Conservation (phyloP, 805 yeast species). For the Yarrowia sp. region DNA sequence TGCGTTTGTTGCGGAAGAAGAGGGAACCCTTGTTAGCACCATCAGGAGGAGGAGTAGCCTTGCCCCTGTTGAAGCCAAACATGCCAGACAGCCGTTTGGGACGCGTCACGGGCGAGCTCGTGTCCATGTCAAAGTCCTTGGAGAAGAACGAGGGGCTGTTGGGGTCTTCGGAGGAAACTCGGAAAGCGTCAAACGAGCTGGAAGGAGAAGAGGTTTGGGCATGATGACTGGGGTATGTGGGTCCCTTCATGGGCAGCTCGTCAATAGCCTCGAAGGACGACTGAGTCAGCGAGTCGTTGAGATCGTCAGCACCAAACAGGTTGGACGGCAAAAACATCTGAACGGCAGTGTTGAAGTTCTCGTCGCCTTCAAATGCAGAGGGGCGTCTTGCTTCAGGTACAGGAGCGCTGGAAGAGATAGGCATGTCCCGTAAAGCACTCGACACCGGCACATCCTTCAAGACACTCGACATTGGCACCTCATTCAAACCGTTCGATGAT, state of each 20-base stretch:
- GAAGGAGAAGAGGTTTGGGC: slow-evolving; percentile 10
- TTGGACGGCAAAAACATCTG: slow-evolving; percentile 52
- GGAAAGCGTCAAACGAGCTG: slow-evolving; percentile 26
- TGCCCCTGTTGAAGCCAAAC: slow-evolving; percentile 27
- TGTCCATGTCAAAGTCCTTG: slow-evolving; percentile 19
- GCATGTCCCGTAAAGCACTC: no score
- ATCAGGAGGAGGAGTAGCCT: not conserved
- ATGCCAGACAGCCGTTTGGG: slow-evolving; percentile 25
- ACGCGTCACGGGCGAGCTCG: slow-evolving; percentile 5
- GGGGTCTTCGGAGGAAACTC: slow-evolving; percentile 14
- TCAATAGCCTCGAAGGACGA: slow-evolving; percentile 33
- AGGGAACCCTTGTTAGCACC: slow-evolving; percentile 9
- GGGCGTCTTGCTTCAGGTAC: not conserved
- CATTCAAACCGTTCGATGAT: no score
- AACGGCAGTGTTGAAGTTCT: slow-evolving; percentile 50
- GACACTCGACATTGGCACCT: no score
- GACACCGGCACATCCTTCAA: no score
- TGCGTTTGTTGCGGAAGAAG: slow-evolving; percentile 21
- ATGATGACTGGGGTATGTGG: slow-evolving; percentile 2
- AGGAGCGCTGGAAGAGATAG: not conserved
- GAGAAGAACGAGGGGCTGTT: slow-evolving; percentile 9
- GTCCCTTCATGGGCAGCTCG: slow-evolving; percentile 27
- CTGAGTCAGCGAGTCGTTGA: slow-evolving; percentile 43
- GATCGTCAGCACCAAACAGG: slow-evolving; percentile 47
- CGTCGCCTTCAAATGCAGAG: slow-evolving; percentile 42